Percentiles rank a stretch among this genome's conserved stretches.
phyloP scores from a whole-genome alignment of 2,329 filamentous ascomycete species.

The Ramularia endophylla region DNA sequence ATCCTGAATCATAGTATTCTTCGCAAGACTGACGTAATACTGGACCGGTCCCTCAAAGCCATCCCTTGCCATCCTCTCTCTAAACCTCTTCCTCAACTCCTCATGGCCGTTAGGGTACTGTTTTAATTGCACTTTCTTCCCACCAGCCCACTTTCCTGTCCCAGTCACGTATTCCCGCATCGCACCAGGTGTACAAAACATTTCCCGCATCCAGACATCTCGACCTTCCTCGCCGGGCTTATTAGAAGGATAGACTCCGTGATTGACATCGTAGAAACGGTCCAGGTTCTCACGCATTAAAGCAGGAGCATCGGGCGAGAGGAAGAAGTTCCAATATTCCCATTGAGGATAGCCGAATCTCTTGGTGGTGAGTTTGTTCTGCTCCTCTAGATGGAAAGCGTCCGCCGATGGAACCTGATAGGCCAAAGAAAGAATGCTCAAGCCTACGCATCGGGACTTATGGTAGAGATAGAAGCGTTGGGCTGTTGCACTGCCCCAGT shows the following conservation, averaged over 20 bases:
- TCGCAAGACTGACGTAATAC: constrained; percentile 33
- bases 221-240: constrained; percentile 19
- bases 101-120: constrained; percentile 32
- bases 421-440: constrained; percentile 39
- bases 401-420: constrained; percentile 31
- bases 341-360: constrained; percentile 35
- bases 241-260: constrained; percentile 18
- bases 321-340: constrained; percentile 46
- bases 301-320: constrained; percentile 17
- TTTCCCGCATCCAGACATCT: constrained; percentile 29
- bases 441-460: constrained; percentile 36
- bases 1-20: constrained; percentile 27
- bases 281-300: constrained; percentile 21
- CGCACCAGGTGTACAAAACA: constrained; percentile 34
- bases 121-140: constrained; percentile 24
- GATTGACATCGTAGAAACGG: constrained; percentile 22
- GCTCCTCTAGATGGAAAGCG: constrained; percentile 35
- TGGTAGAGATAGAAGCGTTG: constrained; percentile 41
- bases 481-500: constrained; percentile 34
- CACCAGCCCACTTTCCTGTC: constrained; percentile 14
- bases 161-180: constrained; percentile 30
- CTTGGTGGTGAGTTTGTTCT: constrained; percentile 30
- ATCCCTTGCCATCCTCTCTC: constrained; percentile 29
- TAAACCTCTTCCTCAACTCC: constrained; percentile 30
- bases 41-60: constrained; percentile 32